Percentiles rank a stretch among this genome's conserved stretches.
Conservation (phyloP, 2,329 filamentous ascomycete genomes). For the Truncatella angustata region DNA sequence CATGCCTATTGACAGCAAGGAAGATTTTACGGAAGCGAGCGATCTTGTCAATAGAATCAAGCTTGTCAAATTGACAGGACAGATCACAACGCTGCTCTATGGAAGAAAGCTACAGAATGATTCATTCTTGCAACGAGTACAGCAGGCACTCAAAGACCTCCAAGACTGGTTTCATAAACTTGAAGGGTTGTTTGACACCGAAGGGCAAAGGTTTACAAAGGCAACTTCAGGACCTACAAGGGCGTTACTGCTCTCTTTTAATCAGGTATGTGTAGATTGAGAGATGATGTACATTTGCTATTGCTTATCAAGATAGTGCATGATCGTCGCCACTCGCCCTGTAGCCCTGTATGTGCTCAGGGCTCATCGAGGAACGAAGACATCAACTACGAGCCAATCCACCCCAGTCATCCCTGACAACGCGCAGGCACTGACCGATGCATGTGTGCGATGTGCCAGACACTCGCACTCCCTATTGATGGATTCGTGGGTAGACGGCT, state of each 20-base stretch:
- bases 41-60: conserved; percentile 34
- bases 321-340: conserved; percentile 32
- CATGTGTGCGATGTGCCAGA: conserved; percentile 42
- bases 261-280: conserved; percentile 9
- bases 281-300: background rate
- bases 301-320: conserved; percentile 20
- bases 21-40: conserved; percentile 30
- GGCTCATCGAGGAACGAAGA: conserved; percentile 22
- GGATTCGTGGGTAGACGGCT: conserved; percentile 44
- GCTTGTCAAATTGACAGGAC: conserved; percentile 32
- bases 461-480: conserved; percentile 41
- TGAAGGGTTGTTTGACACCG: conserved; percentile 28
- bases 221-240: background rate
- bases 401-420: conserved; percentile 26
- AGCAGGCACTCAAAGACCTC: conserved; percentile 29
- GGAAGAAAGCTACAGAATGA: conserved; percentile 22
- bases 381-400: conserved; percentile 1
- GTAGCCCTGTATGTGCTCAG: conserved; percentile 33
- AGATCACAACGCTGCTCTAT: conserved; percentile 31
- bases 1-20: conserved; percentile 16
- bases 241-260: conserved; percentile 14
- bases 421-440: conserved; percentile 38
- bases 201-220: conserved; percentile 5
- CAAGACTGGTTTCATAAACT: conserved; percentile 33
- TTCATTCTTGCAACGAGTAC: conserved; percentile 28